Evolutionary conservation across 306 rosid genomes (phyloP).

Genomic region (Dryas drummondii): DNA sequence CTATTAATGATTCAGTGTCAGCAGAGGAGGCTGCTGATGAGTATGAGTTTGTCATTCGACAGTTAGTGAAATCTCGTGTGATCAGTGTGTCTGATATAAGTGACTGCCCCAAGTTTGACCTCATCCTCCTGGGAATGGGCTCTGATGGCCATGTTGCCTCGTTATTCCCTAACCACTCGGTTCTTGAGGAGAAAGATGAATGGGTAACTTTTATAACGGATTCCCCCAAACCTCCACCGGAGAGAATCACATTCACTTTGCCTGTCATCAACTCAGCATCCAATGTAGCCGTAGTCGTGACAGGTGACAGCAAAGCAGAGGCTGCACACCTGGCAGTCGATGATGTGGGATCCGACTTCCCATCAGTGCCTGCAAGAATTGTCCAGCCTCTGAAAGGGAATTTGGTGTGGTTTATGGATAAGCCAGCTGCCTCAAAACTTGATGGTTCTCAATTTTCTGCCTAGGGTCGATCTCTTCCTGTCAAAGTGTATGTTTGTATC

Average conservation of each 20-base stretch:
- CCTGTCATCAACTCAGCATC: slow-evolving; percentile 97
- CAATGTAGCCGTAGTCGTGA: slow-evolving; percentile 69
- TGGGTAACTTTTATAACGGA: slow-evolving; percentile 94
- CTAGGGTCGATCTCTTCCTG: slow-evolving; percentile 39
- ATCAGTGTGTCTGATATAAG: slow-evolving; percentile 69
- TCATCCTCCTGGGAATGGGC: slow-evolving; percentile 89
- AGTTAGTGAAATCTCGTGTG: slow-evolving; percentile 81
- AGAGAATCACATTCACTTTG: slow-evolving; percentile 92
- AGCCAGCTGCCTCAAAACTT: slow-evolving; percentile 79
- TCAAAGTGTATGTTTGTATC: slow-evolving; percentile 54
- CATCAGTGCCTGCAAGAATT: slow-evolving; percentile 64
- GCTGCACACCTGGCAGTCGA: slow-evolving; percentile 70
- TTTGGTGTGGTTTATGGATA: slow-evolving; percentile 93
- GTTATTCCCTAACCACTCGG: slow-evolving; percentile 74
- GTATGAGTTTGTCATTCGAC: slow-evolving; percentile 87
- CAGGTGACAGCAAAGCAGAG: slow-evolving; percentile 74
- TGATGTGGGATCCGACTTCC: slow-evolving; percentile 45
- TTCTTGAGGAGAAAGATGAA: slow-evolving; percentile 62
- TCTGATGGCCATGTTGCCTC: slow-evolving; percentile 91
- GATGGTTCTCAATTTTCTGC: slow-evolving; percentile 49
- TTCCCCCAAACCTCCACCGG: slow-evolving; percentile 96
- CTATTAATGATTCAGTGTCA: slow-evolving; percentile 83
- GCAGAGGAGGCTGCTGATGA: slow-evolving; percentile 96
- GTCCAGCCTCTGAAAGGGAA: slow-evolving; percentile 79
- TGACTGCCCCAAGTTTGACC: slow-evolving; percentile 97